These are phyloP conservation scores for Mycena kentingensis DNA, from an alignment of 768 basidiomycete species.

Conservation along the genomic window DNA sequence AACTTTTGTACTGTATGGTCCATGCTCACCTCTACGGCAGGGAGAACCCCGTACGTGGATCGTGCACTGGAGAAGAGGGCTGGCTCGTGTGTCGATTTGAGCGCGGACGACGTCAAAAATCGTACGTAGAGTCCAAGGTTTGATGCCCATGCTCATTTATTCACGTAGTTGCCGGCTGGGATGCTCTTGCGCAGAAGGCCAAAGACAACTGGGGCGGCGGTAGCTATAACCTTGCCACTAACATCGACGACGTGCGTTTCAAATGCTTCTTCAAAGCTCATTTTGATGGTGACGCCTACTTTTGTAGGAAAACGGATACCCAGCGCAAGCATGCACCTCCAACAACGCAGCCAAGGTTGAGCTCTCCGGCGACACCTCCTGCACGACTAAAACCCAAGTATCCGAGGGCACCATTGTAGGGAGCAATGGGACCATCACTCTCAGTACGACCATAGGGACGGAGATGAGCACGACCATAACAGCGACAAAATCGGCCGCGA, in stretches of 20 bases:
- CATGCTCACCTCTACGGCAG: too few species aligned
- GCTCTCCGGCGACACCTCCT: slow-evolving; percentile 3
- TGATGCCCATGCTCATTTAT: not conserved
- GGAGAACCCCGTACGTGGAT: too few species aligned
- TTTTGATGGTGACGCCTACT: too few species aligned
- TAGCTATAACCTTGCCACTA: slow-evolving; percentile 9
- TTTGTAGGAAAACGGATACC: slow-evolving; percentile 9
- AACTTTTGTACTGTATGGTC: too few species aligned
- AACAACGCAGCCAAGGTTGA: not conserved
- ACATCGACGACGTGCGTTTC: slow-evolving; percentile 6
- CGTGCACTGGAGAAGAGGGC: too few species aligned
- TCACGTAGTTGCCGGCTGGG: slow-evolving; percentile 7
- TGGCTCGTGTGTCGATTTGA: slow-evolving; percentile 7
- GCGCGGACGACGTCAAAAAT: slow-evolving; percentile 8
- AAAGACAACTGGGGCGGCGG: slow-evolving; percentile 7
- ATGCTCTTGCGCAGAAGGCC: slow-evolving; percentile 2
- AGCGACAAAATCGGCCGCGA: slow-evolving; percentile 1
- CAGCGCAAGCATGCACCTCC: slow-evolving; percentile 11
- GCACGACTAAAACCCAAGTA: slow-evolving; percentile 5
- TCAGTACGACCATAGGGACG: slow-evolving; percentile 9
- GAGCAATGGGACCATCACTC: slow-evolving; percentile 11
- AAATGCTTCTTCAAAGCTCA: not conserved
- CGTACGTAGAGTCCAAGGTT: not conserved
- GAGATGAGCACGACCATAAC: slow-evolving; percentile 5
- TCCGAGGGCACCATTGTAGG: slow-evolving; percentile 11